These are phyloP conservation scores for Arthrobotrys conoides DNA, from an alignment of 2,329 filamentous ascomycete genomes.

Conservation along the genomic window DNA sequence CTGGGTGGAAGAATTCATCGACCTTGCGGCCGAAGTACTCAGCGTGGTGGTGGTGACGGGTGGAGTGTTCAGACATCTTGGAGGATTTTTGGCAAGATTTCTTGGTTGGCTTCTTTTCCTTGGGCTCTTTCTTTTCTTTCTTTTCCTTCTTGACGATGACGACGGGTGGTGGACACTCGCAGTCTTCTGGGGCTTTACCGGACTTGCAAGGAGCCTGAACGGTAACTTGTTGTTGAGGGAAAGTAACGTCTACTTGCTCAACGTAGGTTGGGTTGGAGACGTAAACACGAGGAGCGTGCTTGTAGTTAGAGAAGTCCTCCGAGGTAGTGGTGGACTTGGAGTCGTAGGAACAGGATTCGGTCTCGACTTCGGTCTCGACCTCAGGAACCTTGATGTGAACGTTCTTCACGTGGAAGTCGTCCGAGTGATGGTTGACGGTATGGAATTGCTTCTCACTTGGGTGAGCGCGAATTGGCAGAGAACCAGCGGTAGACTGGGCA, in stretches of 20 bases:
- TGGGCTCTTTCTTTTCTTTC: conserved; percentile 46
- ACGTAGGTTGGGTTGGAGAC: conserved; percentile 56
- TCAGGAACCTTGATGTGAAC: conserved; percentile 64
- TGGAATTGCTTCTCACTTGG: conserved; percentile 57
- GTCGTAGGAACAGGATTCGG: conserved; percentile 50
- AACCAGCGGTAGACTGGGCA: conserved; percentile 25
- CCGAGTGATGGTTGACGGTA: conserved; percentile 60
- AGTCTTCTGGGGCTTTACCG: conserved; percentile 53
- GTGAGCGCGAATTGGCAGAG: conserved; percentile 50
- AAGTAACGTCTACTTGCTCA: conserved; percentile 57
- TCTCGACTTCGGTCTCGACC: conserved; percentile 46
- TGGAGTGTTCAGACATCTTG: conserved; percentile 45
- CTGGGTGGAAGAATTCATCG: conserved; percentile 60
- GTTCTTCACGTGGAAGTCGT: conserved; percentile 63
- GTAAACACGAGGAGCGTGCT: conserved; percentile 44
- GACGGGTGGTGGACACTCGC: conserved; percentile 39
- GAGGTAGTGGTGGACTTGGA: conserved; percentile 56
- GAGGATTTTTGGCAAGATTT: conserved; percentile 33
- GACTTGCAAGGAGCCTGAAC: conserved; percentile 40
- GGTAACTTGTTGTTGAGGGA: conserved; percentile 30
- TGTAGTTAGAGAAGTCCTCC: conserved; percentile 30
- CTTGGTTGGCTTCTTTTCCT: conserved; percentile 38
- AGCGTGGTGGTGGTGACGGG: conserved; percentile 51
- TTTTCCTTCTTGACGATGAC: conserved; percentile 43
- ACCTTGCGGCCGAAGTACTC: conserved; percentile 65